Evolutionary conservation across 768 basidiomycete species (phyloP).

Genomic region (Xerocomus potaroensis): DNA sequence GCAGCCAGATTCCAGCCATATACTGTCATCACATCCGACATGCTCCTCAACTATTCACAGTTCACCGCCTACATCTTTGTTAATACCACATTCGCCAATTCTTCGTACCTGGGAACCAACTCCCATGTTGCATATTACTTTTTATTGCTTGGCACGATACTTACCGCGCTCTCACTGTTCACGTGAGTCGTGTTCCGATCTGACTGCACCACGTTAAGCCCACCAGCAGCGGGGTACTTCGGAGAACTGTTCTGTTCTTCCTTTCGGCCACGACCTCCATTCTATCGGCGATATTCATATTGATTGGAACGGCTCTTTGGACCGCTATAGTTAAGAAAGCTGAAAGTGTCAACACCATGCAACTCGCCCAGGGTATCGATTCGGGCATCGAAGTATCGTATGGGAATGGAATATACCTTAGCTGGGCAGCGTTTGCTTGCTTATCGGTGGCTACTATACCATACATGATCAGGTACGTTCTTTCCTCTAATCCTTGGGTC

Average conservation of each 20-base stretch:
- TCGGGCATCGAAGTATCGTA: slow-evolving; percentile 62
- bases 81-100: slow-evolving; percentile 53
- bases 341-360: slow-evolving; percentile 51
- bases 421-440: slow-evolving; percentile 73
- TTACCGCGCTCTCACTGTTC: slow-evolving; percentile 58
- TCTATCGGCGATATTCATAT: slow-evolving; percentile 54
- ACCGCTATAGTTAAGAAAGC: slow-evolving; percentile 67
- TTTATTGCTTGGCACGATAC: slow-evolving; percentile 67
- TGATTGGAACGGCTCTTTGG: slow-evolving; percentile 75
- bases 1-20: slow-evolving; percentile 65
- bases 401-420: slow-evolving; percentile 59
- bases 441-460: slow-evolving; percentile 64
- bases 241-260: slow-evolving; percentile 63
- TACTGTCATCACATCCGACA: slow-evolving; percentile 59
- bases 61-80: slow-evolving; percentile 51
- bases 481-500: not conserved
- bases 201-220: slow-evolving; percentile 3
- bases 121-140: slow-evolving; percentile 74
- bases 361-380: slow-evolving; percentile 38
- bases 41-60: slow-evolving; percentile 57
- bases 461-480: slow-evolving; percentile 69
- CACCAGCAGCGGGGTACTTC: slow-evolving; percentile 55
- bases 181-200: slow-evolving; percentile 44
- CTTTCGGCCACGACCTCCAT: slow-evolving; percentile 61
- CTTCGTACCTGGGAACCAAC: slow-evolving; percentile 56